phyloP scores from a whole-genome alignment of 2,329 filamentous ascomycete species.

The Talaromyces atroroseus region DNA sequence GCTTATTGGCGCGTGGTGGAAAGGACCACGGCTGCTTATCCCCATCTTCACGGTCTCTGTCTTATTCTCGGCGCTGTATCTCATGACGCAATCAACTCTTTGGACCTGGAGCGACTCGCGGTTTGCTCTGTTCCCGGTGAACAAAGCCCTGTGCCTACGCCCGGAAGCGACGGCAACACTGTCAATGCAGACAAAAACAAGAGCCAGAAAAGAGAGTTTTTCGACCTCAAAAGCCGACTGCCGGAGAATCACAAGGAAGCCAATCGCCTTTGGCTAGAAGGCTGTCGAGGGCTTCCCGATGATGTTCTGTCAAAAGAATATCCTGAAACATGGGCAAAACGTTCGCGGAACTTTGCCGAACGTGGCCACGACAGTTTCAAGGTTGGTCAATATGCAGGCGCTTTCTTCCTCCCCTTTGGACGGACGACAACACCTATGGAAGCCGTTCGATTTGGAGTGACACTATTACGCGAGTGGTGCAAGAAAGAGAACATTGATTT shows the following conservation, averaged over 20 bases:
- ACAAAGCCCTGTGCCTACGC: constrained; percentile 35
- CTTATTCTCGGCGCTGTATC: constrained; percentile 43
- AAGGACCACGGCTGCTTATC: constrained; percentile 33
- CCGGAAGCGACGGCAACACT: constrained; percentile 39
- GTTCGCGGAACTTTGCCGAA: constrained; percentile 32
- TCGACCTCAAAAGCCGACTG: constrained; percentile 36
- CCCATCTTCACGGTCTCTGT: constrained; percentile 40
- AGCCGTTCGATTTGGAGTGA: constrained; percentile 40
- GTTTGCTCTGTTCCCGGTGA: constrained; percentile 36
- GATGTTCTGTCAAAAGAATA: constrained; percentile 38
- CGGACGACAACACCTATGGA: constrained; percentile 40
- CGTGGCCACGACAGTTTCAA: constrained; percentile 31
- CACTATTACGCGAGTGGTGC: constrained; percentile 44
- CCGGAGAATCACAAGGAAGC: constrained; percentile 38
- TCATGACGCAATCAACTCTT: constrained; percentile 40
- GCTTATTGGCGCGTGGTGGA: constrained; percentile 44
- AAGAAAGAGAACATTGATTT: constrained; percentile 42
- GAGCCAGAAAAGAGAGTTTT: constrained; percentile 33
- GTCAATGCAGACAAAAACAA: constrained; percentile 34
- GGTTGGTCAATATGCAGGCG: constrained; percentile 30
- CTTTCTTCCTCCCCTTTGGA: constrained; percentile 41
- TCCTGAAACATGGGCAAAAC: constrained; percentile 41
- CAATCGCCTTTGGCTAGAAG: constrained; percentile 41
- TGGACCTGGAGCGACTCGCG: constrained; percentile 42
- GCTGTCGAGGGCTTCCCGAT: constrained; percentile 35